These are phyloP conservation scores for Penicillium ucsense DNA, from an alignment of 495 filamentous ascomycete species.

Conservation along the genomic window DNA sequence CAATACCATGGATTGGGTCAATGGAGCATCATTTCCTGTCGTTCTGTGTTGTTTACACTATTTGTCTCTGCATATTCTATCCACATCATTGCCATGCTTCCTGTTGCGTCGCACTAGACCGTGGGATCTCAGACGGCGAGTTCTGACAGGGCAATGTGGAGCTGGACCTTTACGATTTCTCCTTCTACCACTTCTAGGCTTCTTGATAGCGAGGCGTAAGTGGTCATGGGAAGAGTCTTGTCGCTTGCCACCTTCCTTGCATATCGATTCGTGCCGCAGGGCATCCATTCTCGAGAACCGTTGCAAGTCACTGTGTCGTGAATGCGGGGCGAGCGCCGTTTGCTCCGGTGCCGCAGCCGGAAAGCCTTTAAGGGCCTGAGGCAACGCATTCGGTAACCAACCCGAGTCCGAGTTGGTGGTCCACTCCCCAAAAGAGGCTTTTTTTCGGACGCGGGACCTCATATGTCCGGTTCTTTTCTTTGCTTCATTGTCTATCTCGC, in stretches of 20 bases:
- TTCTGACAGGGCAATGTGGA: no score
- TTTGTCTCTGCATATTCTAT: not conserved
- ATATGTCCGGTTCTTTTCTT: constrained; percentile 20
- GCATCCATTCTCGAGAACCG: no score
- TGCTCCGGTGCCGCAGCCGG: constrained; percentile 20
- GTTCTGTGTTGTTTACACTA: not conserved
- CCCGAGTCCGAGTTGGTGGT: constrained; percentile 15
- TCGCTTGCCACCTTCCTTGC: constrained; percentile 3
- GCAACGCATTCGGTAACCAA: constrained; percentile 4
- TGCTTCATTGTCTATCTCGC: constrained; percentile 10
- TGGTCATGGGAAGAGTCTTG: constrained; percentile 5
- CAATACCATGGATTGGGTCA: not conserved
- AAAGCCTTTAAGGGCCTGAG: constrained; percentile 10
- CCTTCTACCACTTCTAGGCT: not conserved
- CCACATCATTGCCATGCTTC: no score
- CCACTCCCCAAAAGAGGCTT: constrained; percentile 26
- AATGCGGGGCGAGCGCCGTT: constrained; percentile 5
- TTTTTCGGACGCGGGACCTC: constrained; percentile 30
- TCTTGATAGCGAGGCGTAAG: not conserved
- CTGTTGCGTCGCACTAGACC: no score
- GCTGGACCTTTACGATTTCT: no score
- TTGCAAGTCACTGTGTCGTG: no score
- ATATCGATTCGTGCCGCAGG: no score
- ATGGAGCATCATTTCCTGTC: not conserved
- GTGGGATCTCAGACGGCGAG: no score